Evolutionary conservation across 257 asterid genomes (phyloP), one percentile per base, ranked within the genome.

Genomic region (Euphrasia confusa): DNA sequence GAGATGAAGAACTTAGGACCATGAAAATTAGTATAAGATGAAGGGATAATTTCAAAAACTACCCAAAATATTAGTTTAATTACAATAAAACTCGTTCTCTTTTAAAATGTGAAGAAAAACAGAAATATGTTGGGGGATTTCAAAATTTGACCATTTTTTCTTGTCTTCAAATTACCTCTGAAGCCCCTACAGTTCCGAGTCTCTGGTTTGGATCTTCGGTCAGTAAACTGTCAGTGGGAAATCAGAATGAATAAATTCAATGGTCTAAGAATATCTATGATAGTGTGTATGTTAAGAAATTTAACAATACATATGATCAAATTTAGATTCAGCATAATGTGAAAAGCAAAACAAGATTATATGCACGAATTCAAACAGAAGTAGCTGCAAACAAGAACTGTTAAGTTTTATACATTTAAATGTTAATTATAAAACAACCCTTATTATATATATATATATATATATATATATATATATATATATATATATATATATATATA

Each of bases 131-230:
- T 21, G 24, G 24, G 10, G 10, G 7, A 14, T 3, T 17, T n/a
- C 26, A 15, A 49, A 49, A 49, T n/a, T n/a, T 49, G 5, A n/a
- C 27, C 15, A 26, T 0, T n/a, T 49, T 49, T 48, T n/a, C 55
- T 49, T 49, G 55, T 49, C 5, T 8, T 12, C 39, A 49, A 48
- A 64, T 47, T 58, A 92, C 99, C 88, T 89, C 97, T 5, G 96
- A 73, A 61, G 99, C 99, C 64, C 99, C 97, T 64, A 69, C 75
- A 50, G 97, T 95, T 74, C 99, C 99, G 57, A 93, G 96, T 80
- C 99, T 84, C 79, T 83, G 85, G 80, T 83, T 76, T 33, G 99
- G 99, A 81, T 89, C 99, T 83, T 93, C 99, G 4, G 94, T 93
- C 71, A 93, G 72, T 76, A 93, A 77, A 77, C 99, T 93, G 81